A percentile compares a stretch with the other conserved stretches of the same genome.
Evolutionary conservation across 140 eudicot species (phyloP).

Genomic region (Anethum foeniculum): DNA sequence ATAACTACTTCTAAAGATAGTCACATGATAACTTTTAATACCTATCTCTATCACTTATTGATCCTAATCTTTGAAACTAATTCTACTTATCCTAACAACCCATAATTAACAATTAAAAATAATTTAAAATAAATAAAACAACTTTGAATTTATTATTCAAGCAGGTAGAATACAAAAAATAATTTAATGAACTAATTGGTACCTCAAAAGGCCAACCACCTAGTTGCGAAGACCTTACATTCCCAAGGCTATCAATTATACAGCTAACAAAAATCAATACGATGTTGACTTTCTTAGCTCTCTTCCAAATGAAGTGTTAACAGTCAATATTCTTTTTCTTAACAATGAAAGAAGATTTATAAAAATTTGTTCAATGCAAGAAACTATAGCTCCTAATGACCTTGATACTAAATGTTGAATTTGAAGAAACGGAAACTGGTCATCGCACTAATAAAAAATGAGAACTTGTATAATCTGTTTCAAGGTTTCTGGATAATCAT

Average conservation of each 20-base stretch:
- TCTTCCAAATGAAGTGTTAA: not conserved
- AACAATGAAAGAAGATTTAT: not conserved
- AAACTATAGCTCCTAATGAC: not conserved
- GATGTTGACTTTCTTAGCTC: not conserved
- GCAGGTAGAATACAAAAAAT: no score
- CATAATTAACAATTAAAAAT: no score
- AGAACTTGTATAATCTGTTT: not conserved
- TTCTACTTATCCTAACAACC: no score
- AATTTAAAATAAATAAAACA: no score
- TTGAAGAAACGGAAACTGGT: not conserved
- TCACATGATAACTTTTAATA: no score
- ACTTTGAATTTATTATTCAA: no score
- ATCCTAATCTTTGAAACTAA: no score
- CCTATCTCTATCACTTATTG: no score
- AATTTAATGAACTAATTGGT: not conserved
- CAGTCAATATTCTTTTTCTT: not conserved
- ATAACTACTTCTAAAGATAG: no score
- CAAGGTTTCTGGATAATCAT: not conserved
- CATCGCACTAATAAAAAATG: not conserved
- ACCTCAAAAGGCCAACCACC: conserved; percentile 21
- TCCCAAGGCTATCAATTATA: not conserved
- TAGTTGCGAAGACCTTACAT: not conserved
- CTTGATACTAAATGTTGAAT: not conserved
- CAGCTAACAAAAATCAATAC: no score
- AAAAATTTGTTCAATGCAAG: not conserved